Conservation (phyloP, 2,329 filamentous ascomycete genomes). For the Rutstroemia sp. region DNA sequence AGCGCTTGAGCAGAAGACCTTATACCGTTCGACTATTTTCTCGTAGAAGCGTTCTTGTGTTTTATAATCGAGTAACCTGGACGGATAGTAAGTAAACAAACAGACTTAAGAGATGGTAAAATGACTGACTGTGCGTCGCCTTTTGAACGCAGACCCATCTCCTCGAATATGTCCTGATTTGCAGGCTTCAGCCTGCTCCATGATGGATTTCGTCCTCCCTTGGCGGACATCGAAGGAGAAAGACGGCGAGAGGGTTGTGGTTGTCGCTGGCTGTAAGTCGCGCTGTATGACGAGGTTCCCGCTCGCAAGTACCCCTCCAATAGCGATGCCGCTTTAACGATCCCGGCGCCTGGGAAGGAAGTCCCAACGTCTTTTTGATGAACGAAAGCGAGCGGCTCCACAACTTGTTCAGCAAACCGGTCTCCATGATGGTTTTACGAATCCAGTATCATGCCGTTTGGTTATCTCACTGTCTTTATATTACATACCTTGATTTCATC, state of each 20-base stretch:
- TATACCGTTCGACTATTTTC: slow-evolving; percentile 80
- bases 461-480: not conserved
- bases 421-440: no score
- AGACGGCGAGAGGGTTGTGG: not conserved
- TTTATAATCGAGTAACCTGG: slow-evolving; percentile 64
- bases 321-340: not conserved
- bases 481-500: not conserved
- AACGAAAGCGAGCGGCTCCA: not conserved
- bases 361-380: not conserved
- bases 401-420: not conserved
- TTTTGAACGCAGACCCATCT: slow-evolving; percentile 81
- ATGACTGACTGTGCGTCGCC: slow-evolving; percentile 68
- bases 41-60: slow-evolving; percentile 80
- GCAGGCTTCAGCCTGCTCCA: slow-evolving; percentile 69
- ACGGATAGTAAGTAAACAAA: slow-evolving; percentile 13
- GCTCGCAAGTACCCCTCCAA: not conserved
- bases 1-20: slow-evolving; percentile 76
- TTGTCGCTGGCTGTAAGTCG: not conserved
- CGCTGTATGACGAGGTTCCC: not conserved
- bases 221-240: slow-evolving; percentile 22
- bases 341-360: not conserved
- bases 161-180: slow-evolving; percentile 69
- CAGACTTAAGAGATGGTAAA: not conserved
- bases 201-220: slow-evolving; percentile 35
- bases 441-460: no score